Evolutionary conservation across 208 protist species (phyloP).

Genomic region (Leishmania tropica): DNA sequence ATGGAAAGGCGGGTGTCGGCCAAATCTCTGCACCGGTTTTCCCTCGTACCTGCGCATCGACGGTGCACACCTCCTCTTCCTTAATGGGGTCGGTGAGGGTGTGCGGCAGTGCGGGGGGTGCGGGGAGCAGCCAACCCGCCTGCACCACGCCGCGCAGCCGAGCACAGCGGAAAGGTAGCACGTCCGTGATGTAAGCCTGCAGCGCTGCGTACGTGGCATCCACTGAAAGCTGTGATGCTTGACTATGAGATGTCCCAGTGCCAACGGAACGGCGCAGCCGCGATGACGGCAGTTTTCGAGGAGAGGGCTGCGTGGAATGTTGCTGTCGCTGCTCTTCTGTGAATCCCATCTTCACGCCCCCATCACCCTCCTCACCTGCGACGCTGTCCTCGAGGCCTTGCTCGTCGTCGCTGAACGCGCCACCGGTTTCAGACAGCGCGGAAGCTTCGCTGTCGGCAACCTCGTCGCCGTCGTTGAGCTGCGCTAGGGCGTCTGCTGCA

Average conservation of each 20-base stretch:
- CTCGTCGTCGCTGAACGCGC: neutral
- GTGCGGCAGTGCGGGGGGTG: slow-evolving; percentile 31
- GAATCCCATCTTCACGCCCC: neutral
- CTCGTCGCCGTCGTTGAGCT: neutral
- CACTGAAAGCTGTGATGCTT: neutral
- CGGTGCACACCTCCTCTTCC: slow-evolving; percentile 12
- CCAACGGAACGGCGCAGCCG: neutral
- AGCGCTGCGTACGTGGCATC: slow-evolving; percentile 29
- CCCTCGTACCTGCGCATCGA: neutral
- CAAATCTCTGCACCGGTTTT: neutral
- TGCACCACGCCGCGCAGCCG: slow-evolving; percentile 49
- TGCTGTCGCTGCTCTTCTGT: neutral
- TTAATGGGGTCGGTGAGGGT: slow-evolving; percentile 13
- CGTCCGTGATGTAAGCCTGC: slow-evolving; percentile 20
- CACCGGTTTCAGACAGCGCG: neutral
- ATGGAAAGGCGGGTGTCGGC: neutral
- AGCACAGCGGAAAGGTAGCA: slow-evolving; percentile 39
- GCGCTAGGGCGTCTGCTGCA: neutral
- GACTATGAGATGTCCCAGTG: neutral
- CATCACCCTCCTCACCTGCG: slow-evolving; percentile 1
- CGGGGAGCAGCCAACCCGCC: slow-evolving; percentile 57
- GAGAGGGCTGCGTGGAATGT: neutral
- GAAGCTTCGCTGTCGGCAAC: slow-evolving; percentile 1
- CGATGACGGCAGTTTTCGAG: neutral
- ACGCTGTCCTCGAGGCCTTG: slow-evolving; percentile 1